Evolutionary conservation across 305 asterid species (phyloP), one percentile per base, ranked within the genome.

Genomic region (Fraxinus xanthoxyloides): DNA sequence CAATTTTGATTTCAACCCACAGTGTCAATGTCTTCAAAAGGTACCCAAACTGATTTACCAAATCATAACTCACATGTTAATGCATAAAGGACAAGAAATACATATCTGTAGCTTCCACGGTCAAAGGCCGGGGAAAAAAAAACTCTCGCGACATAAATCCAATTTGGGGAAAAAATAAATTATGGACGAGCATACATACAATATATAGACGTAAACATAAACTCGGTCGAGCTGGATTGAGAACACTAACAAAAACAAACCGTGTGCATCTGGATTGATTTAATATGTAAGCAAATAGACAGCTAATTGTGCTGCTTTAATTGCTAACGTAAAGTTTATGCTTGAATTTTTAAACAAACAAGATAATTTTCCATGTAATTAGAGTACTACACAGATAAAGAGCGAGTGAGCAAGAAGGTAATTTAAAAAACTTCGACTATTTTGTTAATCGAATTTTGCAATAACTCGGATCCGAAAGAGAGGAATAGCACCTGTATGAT

Each of bases 401-500:
- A 48, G 61, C 7, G 4, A 48, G 40, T 76, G 46, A n/a, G 28
- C 28, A 28, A 15, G 73, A 83, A 73, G 17, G 9, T 1, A 12
- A 61, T 40, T 26, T 72, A 2, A 30, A 46, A 17, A 35, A 10
- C 10, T 54, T 54, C 1, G 35, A 51, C 77, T 15, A 48, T 24
- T 3, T 32, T 73, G 26, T 3, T 7, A 36, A 31, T 32, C n/a
- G 32, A 73, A 78, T 15, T 9, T 46, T 28, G 59, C 26, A 4
- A 4, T 51, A 17, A n/a, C 23, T 17, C 9, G 9, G 9, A 51
- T 51, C 23, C 32, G 28, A 9, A 7, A 63, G 32, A 9, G 17
- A 24, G 17, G 17, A 7, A n/a, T 21, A 19, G 19, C 72, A 85
- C 90, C 90, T 84, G 59, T 63, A 23, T 4, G 59, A 28, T 54